Evolutionary conservation across 2,329 filamentous ascomycete species (phyloP).

Genomic region (Trichoderma oligosporum): DNA sequence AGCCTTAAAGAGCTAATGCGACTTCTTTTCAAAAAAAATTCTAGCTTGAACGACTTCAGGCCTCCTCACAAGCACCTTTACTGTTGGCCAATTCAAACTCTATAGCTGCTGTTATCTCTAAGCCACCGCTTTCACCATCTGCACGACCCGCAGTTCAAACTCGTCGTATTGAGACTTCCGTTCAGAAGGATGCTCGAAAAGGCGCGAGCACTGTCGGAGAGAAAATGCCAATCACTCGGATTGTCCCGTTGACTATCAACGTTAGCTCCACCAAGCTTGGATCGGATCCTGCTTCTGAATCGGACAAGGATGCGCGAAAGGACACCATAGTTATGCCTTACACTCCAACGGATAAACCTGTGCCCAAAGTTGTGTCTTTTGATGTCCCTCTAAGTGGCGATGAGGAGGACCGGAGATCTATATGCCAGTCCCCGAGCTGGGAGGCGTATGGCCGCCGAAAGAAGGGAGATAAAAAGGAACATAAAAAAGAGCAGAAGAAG

Average conservation of each 20-base stretch:
- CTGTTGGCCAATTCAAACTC: background rate
- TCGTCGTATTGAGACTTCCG: constrained; percentile 16
- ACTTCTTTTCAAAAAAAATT: background rate
- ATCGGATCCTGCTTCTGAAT: constrained; percentile 14
- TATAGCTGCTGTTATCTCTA: background rate
- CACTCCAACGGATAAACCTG: constrained; percentile 24
- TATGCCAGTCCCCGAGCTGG: constrained; percentile 62
- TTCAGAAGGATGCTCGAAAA: constrained; percentile 9
- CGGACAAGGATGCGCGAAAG: constrained; percentile 12
- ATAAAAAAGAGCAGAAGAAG: constrained; percentile 40
- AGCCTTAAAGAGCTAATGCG: background rate
- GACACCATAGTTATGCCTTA: constrained; percentile 4
- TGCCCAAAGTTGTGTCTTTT: constrained; percentile 32
- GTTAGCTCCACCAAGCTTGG: constrained; percentile 15
- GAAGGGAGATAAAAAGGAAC: constrained; percentile 52
- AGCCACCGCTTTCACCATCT: background rate
- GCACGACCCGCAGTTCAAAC: constrained; percentile 20
- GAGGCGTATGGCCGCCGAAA: constrained; percentile 53
- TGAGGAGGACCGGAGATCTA: constrained; percentile 34
- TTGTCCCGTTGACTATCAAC: constrained; percentile 22
- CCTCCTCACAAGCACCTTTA: constrained; percentile 8
- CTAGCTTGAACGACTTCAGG: constrained; percentile 25
- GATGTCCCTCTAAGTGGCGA: constrained; percentile 31
- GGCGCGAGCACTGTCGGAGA: constrained; percentile 4
- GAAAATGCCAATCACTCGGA: constrained; percentile 15